Percentiles rank a stretch among this genome's conserved stretches.
Conservation (phyloP, 2,329 filamentous ascomycete genomes). For the Herpotrichia juniperi region DNA sequence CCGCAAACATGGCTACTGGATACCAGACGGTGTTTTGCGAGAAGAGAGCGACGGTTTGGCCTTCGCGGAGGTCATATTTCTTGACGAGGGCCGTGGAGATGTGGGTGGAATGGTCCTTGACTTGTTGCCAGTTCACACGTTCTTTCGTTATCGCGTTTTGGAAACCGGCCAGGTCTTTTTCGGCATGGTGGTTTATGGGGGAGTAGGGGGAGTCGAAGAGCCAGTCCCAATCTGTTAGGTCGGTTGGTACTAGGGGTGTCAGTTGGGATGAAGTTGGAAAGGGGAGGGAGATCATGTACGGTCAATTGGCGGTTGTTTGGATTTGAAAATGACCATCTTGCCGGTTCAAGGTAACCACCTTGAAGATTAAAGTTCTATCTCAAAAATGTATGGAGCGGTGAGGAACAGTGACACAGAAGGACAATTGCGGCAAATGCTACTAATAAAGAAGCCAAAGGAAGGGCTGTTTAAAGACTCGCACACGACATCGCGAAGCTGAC, state of each 20-base stretch:
- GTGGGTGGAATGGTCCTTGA: conserved; percentile 63
- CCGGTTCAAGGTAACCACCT: neutral
- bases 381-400: neutral
- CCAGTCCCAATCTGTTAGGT: conserved; percentile 66
- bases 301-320: conserved; percentile 50
- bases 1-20: conserved; percentile 66
- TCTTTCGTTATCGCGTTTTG: conserved; percentile 66
- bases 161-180: conserved; percentile 56
- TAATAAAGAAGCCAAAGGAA: neutral
- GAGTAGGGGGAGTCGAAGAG: conserved; percentile 64
- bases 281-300: conserved; percentile 27
- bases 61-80: conserved; percentile 59
- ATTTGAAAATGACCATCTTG: conserved; percentile 49
- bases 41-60: conserved; percentile 66
- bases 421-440: neutral
- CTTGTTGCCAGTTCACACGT: conserved; percentile 62
- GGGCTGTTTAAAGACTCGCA: neutral
- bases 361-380: neutral
- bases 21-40: conserved; percentile 71
- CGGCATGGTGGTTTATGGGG: conserved; percentile 50
- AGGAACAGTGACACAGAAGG: neutral
- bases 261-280: conserved; percentile 1
- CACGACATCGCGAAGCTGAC: neutral
- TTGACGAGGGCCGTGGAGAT: conserved; percentile 66
- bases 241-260: conserved; percentile 54